Percentiles rank a stretch among this genome's conserved stretches.
These are phyloP conservation scores for Didymella glomerata DNA, from an alignment of 2,329 filamentous ascomycete genomes.

Conservation along the genomic window DNA sequence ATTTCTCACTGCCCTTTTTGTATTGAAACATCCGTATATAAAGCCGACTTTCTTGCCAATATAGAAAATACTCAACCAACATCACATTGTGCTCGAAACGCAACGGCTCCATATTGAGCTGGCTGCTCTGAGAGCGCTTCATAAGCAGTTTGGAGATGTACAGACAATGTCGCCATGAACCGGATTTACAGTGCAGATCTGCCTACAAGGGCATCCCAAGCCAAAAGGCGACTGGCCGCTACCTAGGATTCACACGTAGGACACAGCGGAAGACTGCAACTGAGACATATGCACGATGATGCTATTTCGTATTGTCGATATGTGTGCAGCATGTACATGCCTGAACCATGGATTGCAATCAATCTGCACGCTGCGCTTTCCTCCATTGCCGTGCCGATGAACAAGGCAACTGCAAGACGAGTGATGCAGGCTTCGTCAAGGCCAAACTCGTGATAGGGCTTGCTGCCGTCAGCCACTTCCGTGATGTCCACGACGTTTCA, in stretches of 20 bases:
- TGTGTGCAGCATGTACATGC: conserved; percentile 2
- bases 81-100: not conserved
- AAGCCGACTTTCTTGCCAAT: not conserved
- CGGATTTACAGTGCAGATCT: not conserved
- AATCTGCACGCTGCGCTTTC: conserved; percentile 36
- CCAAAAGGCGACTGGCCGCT: conserved; percentile 31
- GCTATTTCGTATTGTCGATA: conserved; percentile 18
- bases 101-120: not conserved
- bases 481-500: conserved; percentile 13
- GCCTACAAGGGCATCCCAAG: not conserved
- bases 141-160: too few species aligned
- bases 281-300: conserved; percentile 23
- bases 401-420: not conserved
- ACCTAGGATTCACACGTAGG: conserved; percentile 28
- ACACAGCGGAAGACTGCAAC: conserved; percentile 30
- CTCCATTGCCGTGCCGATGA: conserved; percentile 24
- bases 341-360: conserved; percentile 6
- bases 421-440: conserved; percentile 15
- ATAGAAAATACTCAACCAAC: not conserved
- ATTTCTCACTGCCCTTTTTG: not conserved
- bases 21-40: not conserved
- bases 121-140: not conserved
- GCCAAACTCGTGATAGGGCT: conserved; percentile 8
- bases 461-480: conserved; percentile 28
- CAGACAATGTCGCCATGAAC: not conserved